These are phyloP conservation scores for Neonectria sp. DNA, from an alignment of 2,329 filamentous ascomycete species.

Conservation along the genomic window DNA sequence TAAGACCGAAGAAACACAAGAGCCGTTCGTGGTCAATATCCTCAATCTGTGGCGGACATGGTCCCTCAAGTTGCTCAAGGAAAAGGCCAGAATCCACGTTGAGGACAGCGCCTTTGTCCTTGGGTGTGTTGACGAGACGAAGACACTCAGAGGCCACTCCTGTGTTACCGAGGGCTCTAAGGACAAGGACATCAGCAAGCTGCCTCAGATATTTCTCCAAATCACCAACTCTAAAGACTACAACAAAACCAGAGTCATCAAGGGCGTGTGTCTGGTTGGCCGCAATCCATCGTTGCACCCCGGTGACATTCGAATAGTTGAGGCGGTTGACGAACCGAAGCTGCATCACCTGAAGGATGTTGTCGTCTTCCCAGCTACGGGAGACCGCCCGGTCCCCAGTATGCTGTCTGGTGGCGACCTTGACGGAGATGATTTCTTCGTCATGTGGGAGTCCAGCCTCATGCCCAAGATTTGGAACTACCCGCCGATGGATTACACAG, in stretches of 20 bases:
- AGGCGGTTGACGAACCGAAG: conserved; percentile 82
- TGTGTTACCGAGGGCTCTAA: conserved; percentile 58
- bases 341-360: conserved; percentile 86
- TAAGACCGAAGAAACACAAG: conserved; percentile 70
- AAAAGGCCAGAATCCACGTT: conserved; percentile 89
- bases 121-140: conserved; percentile 90
- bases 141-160: conserved; percentile 79
- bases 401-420: conserved; percentile 98
- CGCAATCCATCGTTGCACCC: conserved; percentile 95
- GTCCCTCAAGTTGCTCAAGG: conserved; percentile 91
- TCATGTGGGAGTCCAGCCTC: conserved; percentile 89
- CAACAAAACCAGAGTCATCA: conserved; percentile 74
- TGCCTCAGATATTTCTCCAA: conserved; percentile 94
- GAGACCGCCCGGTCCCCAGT: conserved; percentile 87
- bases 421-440: conserved; percentile 95
- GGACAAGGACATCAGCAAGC: conserved; percentile 62
- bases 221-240: conserved; percentile 72
- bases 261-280: conserved; percentile 86
- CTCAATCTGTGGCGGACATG: conserved; percentile 89
- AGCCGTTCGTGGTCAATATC: conserved; percentile 87
- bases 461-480: conserved; percentile 80
- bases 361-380: conserved; percentile 87
- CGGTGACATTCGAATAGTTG: conserved; percentile 90
- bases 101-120: conserved; percentile 89
- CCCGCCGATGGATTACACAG: conserved; percentile 82